Conservation (phyloP, 768 basidiomycete species). For the Mycena pura region DNA sequence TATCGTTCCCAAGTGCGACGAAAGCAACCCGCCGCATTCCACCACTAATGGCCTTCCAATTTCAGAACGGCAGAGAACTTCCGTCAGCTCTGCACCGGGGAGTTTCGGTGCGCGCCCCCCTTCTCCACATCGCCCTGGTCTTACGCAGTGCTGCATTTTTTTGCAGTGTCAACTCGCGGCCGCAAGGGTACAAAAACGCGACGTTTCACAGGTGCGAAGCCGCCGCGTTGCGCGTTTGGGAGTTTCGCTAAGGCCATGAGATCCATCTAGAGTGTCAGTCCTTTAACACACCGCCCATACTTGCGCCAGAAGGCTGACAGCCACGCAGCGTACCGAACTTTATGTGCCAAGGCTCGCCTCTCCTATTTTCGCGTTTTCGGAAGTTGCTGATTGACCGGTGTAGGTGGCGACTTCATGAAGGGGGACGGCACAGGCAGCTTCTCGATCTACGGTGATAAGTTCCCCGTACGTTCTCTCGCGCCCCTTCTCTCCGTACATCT, state of each 20-base stretch:
- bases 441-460: slow-evolving; percentile 96
- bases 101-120: slow-evolving; percentile 69
- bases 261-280: slow-evolving; percentile 69
- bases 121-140: background rate
- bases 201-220: slow-evolving; percentile 92
- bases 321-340: slow-evolving; percentile 80
- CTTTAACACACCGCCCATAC: slow-evolving; percentile 6
- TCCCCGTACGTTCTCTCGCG: slow-evolving; percentile 62
- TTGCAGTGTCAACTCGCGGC: slow-evolving; percentile 76
- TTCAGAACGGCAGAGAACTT: slow-evolving; percentile 96
- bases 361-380: background rate
- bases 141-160: slow-evolving; percentile 21
- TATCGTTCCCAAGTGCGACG: slow-evolving; percentile 86
- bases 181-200: slow-evolving; percentile 91
- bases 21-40: background rate
- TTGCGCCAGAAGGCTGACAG: slow-evolving; percentile 19
- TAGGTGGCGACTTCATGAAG: slow-evolving; percentile 94
- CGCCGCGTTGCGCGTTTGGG: slow-evolving; percentile 10
- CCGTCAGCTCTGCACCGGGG: slow-evolving; percentile 96
- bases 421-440: slow-evolving; percentile 95
- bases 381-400: background rate
- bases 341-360: slow-evolving; percentile 87
- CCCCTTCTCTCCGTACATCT: too few relatives aligned
- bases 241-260: slow-evolving; percentile 24
- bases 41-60: background rate